Evolutionary conservation across 2,329 filamentous ascomycete species (phyloP), one percentile per base, ranked within the genome.

Genomic region (Curvularia sp.): DNA sequence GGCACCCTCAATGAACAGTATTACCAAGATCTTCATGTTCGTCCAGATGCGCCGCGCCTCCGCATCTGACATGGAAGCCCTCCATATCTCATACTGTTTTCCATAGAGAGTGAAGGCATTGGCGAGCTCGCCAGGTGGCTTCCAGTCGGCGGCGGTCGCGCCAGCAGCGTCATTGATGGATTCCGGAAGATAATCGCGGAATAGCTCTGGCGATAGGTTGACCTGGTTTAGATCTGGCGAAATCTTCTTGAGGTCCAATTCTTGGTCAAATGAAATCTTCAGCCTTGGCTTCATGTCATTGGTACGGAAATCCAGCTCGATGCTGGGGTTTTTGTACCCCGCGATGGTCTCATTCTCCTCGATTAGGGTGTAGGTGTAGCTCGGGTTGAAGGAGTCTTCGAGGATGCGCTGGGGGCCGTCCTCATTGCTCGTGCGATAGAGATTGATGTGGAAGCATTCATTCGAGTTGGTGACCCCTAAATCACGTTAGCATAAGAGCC

Each of bases 1-100:
- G n/a, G 93, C 95, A 28, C 92, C 95, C 76, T 99, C 96, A 61
- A 99, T 97, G 75, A 93, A 96, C 59, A 98, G 83, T 15, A 92
- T 87, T 5, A 93, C 86, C 35, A 96, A 82, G 55, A 97, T 87
- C 78, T 97, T 93, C 64, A 96, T 86, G 52, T 93, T 91, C 61
- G 87, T 87, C 70, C 97, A 82, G 39, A 97, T 81, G 69, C 88
- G 84, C 70, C 86, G 85, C 42, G 96, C 87, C 15, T 83, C 83
- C 0, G 85, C 80, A 72, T 97, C 89, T 2, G 85, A 83, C 52
- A 99, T 82, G 51, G 82, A 89, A 8, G 91, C 90, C 66, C 86
- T 88, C 92, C 93, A 97, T 54, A 98, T 86, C 77, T 97, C 92
- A 74, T 90, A 97, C 24, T 83, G 84, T 53, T 86, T 85, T 46